Evolutionary conservation across 176 grass and related monocot species (phyloP), one percentile per base, ranked within the genome.

Genomic region (Otatea glauca): DNA sequence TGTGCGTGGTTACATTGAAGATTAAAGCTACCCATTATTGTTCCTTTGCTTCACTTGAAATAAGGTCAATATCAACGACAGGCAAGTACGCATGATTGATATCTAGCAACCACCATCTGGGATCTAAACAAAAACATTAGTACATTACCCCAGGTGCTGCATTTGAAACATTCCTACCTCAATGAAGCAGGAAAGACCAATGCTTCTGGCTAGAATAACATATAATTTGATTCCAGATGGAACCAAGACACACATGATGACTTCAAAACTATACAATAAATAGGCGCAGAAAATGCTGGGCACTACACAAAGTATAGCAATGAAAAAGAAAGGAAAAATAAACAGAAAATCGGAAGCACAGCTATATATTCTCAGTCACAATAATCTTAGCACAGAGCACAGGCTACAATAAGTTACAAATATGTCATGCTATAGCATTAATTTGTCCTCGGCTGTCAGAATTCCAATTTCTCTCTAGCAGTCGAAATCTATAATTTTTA

Each of bases 361-460:
- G 17, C 27, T 58, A 59, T 38, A 41, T 82, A 29, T 78, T 65
- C 86, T 70, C 12, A 32, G 43, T 15, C 49, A 43, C 2, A 42
- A 90, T 69, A 58, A 62, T 72, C 69, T 75, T 75, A 69, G 42
- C 32, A 45, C 34, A 70, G 20, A 53, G 53, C 49, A 79, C n/a
- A 65, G 0, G 42, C 18, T 79, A 78, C 61, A 21, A 50, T 56
- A 23, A 84, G 68, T 65, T 80, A 76, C 82, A 85, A 87, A 69
- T 62, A 89, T 85, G 50, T 25, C 74, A 83, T 74, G 49, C 68
- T 69, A 74, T 70, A 60, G 44, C 75, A 90, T 79, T 29, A 29
- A 29, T 29, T 51, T 87, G 24, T 7, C 47, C 48, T 74, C 6
- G 16, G 13, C n/a, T 87, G 4, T 61, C 62, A 9, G 45, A 14